Conservation (phyloP, 345 rosid genomes). For the Sisymbrium irio region DNA sequence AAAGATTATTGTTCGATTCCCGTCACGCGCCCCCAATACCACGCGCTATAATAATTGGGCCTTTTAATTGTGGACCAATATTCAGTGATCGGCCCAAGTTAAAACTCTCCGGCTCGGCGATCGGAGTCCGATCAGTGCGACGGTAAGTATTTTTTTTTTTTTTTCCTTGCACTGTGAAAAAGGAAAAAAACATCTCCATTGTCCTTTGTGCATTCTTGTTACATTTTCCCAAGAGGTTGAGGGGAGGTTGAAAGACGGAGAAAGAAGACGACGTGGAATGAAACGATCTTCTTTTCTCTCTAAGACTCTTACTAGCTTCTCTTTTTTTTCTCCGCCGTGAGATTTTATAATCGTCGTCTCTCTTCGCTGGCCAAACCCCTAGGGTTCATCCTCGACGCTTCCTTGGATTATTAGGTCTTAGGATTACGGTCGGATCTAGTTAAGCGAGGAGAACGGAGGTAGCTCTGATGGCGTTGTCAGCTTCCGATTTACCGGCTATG, state of each 20-base stretch:
- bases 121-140: slow-evolving; percentile 27
- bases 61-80: not conserved
- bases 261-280: slow-evolving; percentile 8
- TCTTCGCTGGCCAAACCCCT: slow-evolving; percentile 1
- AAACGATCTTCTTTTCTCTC: slow-evolving; percentile 16
- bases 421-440: slow-evolving; percentile 34
- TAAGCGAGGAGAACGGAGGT: slow-evolving; percentile 2
- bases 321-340: slow-evolving; percentile 16
- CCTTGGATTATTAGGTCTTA: slow-evolving; percentile 15
- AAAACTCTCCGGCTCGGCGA: not conserved
- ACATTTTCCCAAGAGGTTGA: not conserved
- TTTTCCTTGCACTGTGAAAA: slow-evolving; percentile 15
- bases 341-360: slow-evolving; percentile 13
- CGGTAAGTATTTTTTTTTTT: not conserved
- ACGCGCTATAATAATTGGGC: slow-evolving; percentile 19
- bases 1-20: not conserved
- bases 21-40: not conserved
- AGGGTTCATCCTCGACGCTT: slow-evolving; percentile 24
- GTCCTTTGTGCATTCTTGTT: slow-evolving; percentile 10
- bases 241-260: slow-evolving; percentile 15
- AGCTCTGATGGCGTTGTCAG: slow-evolving; percentile 73
- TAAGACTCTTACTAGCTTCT: slow-evolving; percentile 4
- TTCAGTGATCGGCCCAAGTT: not conserved
- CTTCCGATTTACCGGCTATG: slow-evolving; percentile 78
- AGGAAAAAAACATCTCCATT: not conserved